Base-by-base conservation (phyloP, 1,139 yeast species). In the Yamadazyma membranifaciens region DNA sequence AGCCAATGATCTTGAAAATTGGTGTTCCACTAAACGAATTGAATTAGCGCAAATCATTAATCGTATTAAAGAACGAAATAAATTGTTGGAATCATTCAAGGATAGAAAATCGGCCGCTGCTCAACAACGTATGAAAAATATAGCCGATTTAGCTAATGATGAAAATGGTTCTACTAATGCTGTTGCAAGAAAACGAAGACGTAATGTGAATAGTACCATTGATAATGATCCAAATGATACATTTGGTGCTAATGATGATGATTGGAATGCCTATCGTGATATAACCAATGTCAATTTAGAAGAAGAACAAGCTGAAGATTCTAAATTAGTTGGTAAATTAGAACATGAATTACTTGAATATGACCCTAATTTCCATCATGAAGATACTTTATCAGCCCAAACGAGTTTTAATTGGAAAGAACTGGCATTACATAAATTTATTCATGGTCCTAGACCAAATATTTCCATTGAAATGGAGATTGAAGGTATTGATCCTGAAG, bases 211-310 rank as follows among this genome's bases (percentile, higher is more conserved):
- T 42, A 75, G 82, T 0, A 80, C 89, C 1, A 85, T 86, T 34
- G 96, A 87, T 55, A 88, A 87, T 55, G 96, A 88, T 58, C 95
- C 95, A 10, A 89, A 83, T 55, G 98, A 91, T 62, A 88, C 91
- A 0, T 92, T 92, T 63, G 98, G 98, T 45, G 92, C 97, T 3
- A 84, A 89, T 55, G 98, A 92, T 57, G 96, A 87, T 41, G 98
- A 92, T 60, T 92, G 98, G 98, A 79, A 86, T 32, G 81, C 89
- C 16, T 92, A 92, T 59, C 76, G 95, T 52, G 95, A 88, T 54
- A 84, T 89, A 39, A 80, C 89, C 15, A 81, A 80, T 47, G 83
- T 75, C 11, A 82, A 82, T 17, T 84, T 87, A 48, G 81, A 78
- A 40, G 91, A 82, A 50, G 82, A 83, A 40, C 79, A 82, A 44